phyloP scores from a whole-genome alignment of 768 basidiomycete genomes.

The Leccinum barrowsii region DNA sequence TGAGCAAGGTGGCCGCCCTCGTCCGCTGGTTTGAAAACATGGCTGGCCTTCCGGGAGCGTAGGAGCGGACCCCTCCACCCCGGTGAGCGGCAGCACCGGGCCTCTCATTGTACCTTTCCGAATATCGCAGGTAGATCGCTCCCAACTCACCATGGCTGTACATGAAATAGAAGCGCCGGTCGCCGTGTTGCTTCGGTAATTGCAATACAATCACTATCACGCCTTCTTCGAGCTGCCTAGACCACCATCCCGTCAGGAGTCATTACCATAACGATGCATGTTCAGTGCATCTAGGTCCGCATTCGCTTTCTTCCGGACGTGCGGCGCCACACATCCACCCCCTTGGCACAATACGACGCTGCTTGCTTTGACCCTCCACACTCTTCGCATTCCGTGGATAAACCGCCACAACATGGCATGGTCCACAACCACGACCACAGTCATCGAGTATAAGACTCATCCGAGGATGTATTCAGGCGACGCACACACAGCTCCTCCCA shows the following conservation, averaged over 20 bases:
- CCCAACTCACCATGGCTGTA: slow-evolving; percentile 20
- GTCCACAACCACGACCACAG: slow-evolving; percentile 7
- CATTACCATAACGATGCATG: slow-evolving; percentile 16
- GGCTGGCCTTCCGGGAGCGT: slow-evolving; percentile 48
- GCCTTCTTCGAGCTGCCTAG: slow-evolving; percentile 19
- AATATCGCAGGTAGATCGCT: slow-evolving; percentile 13
- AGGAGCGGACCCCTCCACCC: slow-evolving; percentile 3
- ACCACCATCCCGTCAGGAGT: slow-evolving; percentile 6
- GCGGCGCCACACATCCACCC: slow-evolving; percentile 7
- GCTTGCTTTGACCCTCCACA: slow-evolving; percentile 7
- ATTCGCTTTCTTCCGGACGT: slow-evolving; percentile 9
- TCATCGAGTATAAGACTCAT: slow-evolving; percentile 20
- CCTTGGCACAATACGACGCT: slow-evolving; percentile 19
- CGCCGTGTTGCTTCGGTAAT: slow-evolving; percentile 27
- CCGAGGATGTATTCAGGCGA: slow-evolving; percentile 4
- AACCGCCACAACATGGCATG: slow-evolving; percentile 19
- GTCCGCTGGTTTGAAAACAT: slow-evolving; percentile 73
- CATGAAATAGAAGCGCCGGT: slow-evolving; percentile 24
- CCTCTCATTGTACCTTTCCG: not conserved
- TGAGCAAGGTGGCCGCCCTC: slow-evolving; percentile 62
- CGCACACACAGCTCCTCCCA: slow-evolving; percentile 16
- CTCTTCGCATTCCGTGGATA: slow-evolving; percentile 17
- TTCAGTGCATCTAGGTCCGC: slow-evolving; percentile 7
- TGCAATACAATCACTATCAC: slow-evolving; percentile 19
- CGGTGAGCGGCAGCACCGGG: slow-evolving; percentile 17